Evolutionary conservation across 805 yeast genomes (phyloP).

Genomic region (Candida palmyrensis): DNA sequence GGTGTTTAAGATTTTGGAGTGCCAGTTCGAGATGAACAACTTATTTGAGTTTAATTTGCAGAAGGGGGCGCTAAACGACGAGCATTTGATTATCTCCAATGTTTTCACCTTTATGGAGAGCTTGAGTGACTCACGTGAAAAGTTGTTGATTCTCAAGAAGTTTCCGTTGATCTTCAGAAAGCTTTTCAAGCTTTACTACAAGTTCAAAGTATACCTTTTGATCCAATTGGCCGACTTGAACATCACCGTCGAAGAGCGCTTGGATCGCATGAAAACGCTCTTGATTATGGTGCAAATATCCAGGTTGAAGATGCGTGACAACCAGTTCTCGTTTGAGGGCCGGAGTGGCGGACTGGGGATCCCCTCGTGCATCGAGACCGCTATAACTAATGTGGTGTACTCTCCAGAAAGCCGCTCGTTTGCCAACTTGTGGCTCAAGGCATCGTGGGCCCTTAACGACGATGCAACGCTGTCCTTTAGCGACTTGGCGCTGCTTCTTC

Average conservation of each 20-base stretch:
- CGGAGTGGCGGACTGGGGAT: constrained; percentile 25
- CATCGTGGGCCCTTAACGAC: constrained; percentile 31
- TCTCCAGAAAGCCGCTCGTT: constrained; percentile 77
- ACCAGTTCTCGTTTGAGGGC: constrained; percentile 37
- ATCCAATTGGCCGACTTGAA: constrained; percentile 59
- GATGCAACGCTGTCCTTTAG: constrained; percentile 14
- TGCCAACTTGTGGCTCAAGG: constrained; percentile 63
- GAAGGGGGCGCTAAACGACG: constrained; percentile 39
- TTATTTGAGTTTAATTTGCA: constrained; percentile 52
- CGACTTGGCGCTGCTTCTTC: constrained; percentile 27
- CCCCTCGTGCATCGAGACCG: constrained; percentile 83
- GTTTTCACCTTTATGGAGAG: constrained; percentile 66
- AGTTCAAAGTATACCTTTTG: constrained; percentile 58
- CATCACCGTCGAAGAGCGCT: constrained; percentile 55
- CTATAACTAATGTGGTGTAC: constrained; percentile 65
- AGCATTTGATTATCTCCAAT: constrained; percentile 57
- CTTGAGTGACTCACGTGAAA: constrained; percentile 44
- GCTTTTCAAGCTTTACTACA: constrained; percentile 60
- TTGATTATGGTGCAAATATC: constrained; percentile 61
- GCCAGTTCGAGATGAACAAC: constrained; percentile 55
- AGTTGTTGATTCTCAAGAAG: constrained; percentile 28
- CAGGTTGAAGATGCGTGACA: constrained; percentile 60
- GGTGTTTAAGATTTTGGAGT: constrained; percentile 68
- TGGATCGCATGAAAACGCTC: constrained; percentile 63
- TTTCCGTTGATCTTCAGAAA: constrained; percentile 70